phyloP scores from a whole-genome alignment of 2,329 filamentous ascomycete species.

The Aspergillus sp. region DNA sequence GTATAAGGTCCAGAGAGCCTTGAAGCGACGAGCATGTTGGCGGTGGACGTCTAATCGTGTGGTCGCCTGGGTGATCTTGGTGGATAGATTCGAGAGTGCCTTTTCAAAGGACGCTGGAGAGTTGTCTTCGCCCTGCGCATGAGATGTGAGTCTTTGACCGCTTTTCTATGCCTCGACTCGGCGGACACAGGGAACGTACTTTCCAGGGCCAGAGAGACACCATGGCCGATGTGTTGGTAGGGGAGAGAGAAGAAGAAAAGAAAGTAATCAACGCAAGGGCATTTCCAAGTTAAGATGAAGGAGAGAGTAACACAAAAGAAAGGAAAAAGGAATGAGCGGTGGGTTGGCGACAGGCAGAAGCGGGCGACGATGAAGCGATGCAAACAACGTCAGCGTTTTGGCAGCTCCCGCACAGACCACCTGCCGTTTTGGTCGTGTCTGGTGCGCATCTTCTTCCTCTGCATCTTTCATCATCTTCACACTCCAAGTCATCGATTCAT shows the following conservation, averaged over 20 bases:
- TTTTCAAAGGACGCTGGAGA: constrained; percentile 93
- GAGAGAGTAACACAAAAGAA: no score
- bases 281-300: neutral
- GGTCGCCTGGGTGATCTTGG: constrained; percentile 73
- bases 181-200: constrained; percentile 44
- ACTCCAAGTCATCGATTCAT: no score
- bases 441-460: no score
- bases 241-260: neutral
- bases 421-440: no score
- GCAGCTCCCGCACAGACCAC: no score
- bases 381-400: no score
- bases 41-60: constrained; percentile 69
- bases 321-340: no score
- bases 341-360: no score
- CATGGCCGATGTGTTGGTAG: constrained; percentile 48
- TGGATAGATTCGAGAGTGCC: constrained; percentile 72
- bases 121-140: constrained; percentile 63
- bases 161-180: neutral
- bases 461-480: no score
- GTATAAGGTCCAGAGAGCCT: constrained; percentile 86
- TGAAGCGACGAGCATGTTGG: constrained; percentile 69
- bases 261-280: neutral
- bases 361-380: no score
- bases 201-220: constrained; percentile 84
- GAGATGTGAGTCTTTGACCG: neutral